Evolutionary conservation across 768 basidiomycete species (phyloP).

Genomic region (Podaxis sp.): DNA sequence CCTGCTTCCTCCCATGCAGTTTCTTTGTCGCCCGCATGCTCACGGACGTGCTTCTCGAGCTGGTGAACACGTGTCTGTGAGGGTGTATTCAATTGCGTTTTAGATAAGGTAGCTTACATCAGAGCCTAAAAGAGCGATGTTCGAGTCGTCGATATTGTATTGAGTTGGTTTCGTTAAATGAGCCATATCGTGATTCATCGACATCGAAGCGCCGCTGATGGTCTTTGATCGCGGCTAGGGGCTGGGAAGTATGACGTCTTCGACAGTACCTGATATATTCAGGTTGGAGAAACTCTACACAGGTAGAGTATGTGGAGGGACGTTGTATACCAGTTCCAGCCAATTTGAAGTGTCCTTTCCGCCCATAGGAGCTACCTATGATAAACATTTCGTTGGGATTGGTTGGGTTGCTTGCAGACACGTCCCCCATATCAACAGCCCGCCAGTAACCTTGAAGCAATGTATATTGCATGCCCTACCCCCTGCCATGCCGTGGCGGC

Average conservation of each 20-base stretch:
- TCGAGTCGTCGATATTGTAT: constrained; percentile 63
- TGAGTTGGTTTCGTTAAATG: constrained; percentile 45
- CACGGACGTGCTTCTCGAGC: constrained; percentile 58
- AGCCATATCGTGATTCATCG: constrained; percentile 27
- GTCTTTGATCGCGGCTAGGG: background rate
- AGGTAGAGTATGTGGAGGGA: no score
- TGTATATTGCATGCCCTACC: no score
- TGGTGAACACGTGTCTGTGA: constrained; percentile 19
- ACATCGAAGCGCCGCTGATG: background rate
- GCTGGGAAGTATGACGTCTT: background rate
- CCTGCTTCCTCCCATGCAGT: constrained; percentile 52
- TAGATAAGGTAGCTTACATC: constrained; percentile 40
- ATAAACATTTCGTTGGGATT: no score
- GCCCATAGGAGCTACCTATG: no score
- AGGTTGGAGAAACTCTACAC: no score
- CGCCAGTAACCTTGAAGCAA: no score
- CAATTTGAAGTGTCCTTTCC: no score
- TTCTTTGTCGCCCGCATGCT: constrained; percentile 51
- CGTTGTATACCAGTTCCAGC: no score
- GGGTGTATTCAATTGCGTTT: background rate
- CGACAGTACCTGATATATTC: background rate
- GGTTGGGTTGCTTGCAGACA: no score
- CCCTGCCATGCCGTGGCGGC: no score
- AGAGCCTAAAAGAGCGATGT: constrained; percentile 62
- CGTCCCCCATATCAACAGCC: no score